These are phyloP conservation scores for Tylopilus plumbeoviolaceoides DNA, from an alignment of 768 basidiomycete species.

Conservation along the genomic window DNA sequence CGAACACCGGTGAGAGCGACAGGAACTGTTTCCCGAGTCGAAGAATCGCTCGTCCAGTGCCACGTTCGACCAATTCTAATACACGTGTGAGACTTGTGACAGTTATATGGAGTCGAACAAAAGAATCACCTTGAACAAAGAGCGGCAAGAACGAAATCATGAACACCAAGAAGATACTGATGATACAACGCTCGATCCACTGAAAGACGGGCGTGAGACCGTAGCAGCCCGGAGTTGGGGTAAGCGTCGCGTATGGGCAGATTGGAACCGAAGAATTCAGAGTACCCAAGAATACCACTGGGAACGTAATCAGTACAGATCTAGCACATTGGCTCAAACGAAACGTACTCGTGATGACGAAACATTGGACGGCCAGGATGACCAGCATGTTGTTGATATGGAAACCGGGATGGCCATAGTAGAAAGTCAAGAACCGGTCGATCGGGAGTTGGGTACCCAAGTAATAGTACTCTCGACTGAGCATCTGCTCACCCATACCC, in stretches of 20 bases:
- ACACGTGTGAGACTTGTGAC: constrained; percentile 8
- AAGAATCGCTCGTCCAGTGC: constrained; percentile 85
- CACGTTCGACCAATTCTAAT: constrained; percentile 91
- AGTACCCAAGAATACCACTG: constrained; percentile 94
- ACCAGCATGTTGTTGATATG: constrained; percentile 99
- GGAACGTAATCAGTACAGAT: constrained; percentile 16
- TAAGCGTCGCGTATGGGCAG: constrained; percentile 72
- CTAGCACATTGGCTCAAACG: background rate
- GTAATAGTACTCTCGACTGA: constrained; percentile 98
- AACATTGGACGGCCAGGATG: constrained; percentile 93
- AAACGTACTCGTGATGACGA: constrained; percentile 82
- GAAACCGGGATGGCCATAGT: constrained; percentile 99
- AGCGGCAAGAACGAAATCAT: constrained; percentile 94
- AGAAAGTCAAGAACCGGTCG: constrained; percentile 98
- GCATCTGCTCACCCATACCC: constrained; percentile 99
- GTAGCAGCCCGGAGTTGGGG: constrained; percentile 88
- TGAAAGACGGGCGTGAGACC: constrained; percentile 89
- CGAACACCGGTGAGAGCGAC: constrained; percentile 93
- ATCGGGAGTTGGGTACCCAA: constrained; percentile 96
- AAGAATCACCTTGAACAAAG: constrained; percentile 80
- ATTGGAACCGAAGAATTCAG: constrained; percentile 77
- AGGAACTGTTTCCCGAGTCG: constrained; percentile 92
- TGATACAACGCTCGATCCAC: constrained; percentile 96
- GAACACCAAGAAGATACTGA: constrained; percentile 98
- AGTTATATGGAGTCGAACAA: constrained; percentile 5